Evolutionary conservation across 2,329 filamentous ascomycete species (phyloP).

Genomic region (Atkinsonella hypoxylon): DNA sequence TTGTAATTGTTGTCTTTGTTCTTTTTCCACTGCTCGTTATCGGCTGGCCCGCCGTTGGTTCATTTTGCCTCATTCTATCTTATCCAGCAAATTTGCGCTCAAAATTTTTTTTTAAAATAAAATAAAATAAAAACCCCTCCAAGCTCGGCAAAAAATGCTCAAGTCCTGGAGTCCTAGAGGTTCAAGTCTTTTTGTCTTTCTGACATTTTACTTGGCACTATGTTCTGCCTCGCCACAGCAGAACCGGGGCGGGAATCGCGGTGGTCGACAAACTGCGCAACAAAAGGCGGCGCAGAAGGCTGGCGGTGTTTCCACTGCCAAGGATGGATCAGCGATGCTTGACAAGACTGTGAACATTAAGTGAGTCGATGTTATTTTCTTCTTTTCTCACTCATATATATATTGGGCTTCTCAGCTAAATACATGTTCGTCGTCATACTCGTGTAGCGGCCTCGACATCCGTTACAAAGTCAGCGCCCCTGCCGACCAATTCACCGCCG

Average conservation of each 20-base stretch:
- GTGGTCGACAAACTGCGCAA: constrained; percentile 13
- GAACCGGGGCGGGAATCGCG: background rate
- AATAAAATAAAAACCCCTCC: too few species aligned
- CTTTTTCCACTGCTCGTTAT: background rate
- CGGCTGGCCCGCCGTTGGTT: background rate
- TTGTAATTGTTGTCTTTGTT: background rate
- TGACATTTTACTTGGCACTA: background rate
- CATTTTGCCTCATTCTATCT: background rate
- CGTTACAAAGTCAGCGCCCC: constrained; percentile 45
- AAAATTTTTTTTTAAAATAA: too few species aligned
- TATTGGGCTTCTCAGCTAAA: too few species aligned
- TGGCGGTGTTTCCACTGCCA: constrained; percentile 28
- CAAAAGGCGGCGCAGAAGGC: constrained; percentile 17
- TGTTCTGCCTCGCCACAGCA: constrained; percentile 4
- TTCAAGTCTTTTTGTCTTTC: background rate
- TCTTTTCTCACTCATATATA: too few species aligned
- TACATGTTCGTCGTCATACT: too few species aligned
- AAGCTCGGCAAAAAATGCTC: too few species aligned
- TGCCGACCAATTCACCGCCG: constrained; percentile 38
- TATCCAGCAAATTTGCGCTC: background rate
- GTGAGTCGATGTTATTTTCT: constrained; percentile 18
- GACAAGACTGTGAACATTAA: constrained; percentile 43
- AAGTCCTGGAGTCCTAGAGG: background rate
- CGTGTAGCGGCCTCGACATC: constrained; percentile 38
- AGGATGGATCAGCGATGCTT: constrained; percentile 42